phyloP scores from a whole-genome alignment of 768 basidiomycete species.

The Collybia sp. region DNA sequence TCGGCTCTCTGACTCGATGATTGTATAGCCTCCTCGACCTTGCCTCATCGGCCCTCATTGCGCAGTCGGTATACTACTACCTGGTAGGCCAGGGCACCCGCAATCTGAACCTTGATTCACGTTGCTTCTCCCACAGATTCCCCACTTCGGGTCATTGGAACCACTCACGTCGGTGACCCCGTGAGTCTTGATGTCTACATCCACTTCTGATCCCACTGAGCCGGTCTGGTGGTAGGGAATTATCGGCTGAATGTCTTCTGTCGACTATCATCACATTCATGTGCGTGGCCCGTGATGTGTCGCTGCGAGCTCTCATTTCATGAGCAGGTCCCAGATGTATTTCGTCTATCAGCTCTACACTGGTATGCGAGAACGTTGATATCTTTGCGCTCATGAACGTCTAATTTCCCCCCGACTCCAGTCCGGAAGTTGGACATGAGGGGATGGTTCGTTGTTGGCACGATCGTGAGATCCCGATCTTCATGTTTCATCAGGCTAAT shows the following conservation, averaged over 20 bases:
- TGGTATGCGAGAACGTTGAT: conserved; percentile 13
- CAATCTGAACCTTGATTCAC: neutral
- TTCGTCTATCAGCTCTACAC: conserved; percentile 36
- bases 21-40: conserved; percentile 27
- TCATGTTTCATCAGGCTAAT: neutral
- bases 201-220: neutral
- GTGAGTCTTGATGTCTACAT: conserved; percentile 6
- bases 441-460: conserved; percentile 22
- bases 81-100: conserved; percentile 19
- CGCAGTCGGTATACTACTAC: conserved; percentile 41
- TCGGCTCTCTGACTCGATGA: neutral
- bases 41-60: conserved; percentile 31
- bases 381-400: no score
- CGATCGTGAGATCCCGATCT: conserved; percentile 16
- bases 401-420: neutral
- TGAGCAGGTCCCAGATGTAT: conserved; percentile 36
- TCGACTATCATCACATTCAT: conserved; percentile 38
- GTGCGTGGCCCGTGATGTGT: conserved; percentile 15
- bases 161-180: conserved; percentile 32
- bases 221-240: conserved; percentile 18
- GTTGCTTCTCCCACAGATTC: conserved; percentile 27
- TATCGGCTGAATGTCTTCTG: conserved; percentile 37
- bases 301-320: no score
- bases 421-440: conserved; percentile 8
- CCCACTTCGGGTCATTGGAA: conserved; percentile 34